Base-by-base conservation (phyloP, 352 stramenopile genomes). In the Pythium diclinum region DNA sequence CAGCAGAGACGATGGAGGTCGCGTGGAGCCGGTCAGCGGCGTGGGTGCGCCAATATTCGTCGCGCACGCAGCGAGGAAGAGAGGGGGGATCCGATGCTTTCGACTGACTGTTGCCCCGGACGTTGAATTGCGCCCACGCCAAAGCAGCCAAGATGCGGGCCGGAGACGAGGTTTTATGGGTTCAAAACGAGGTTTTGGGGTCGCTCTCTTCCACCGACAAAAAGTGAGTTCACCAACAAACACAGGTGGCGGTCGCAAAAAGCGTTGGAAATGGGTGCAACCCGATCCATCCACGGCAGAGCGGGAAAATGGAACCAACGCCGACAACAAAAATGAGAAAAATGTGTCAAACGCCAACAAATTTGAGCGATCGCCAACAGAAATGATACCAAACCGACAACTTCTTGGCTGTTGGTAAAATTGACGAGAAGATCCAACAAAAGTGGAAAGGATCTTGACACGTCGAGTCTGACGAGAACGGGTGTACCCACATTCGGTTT, bases 181-280 rank as follows among this genome's bases (percentile, higher is more conserved):
- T 36, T 28, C 28, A n/a, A 57, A 44, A 38, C 48, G 59, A 59
- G 59, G 59, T 65, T 65, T 65, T 59, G 19, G 21, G 17, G 21
- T 47, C 38, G 36, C 49, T 54, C 47, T 34, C 47, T 54, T 21
- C 49, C 16, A n/a, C 30, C 14, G 44, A 30, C 44, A 48, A 44
- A 9, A 44, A 56, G 23, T 56, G 44, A 51, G 44, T 17, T 51
- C 42, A 21, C 42, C 16, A 8, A 25, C 44, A 25, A 56, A 63
- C 42, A 63, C 42, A 63, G 56, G 42, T 61, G 56, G 56, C 13
- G 25, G 17, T 21, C 10, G 19, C 44, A 25, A 51, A 51, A 28
- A 28, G 25, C 30, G 44, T 51, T 25, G 44, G 44, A 51, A 51
- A 51, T 51, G 44, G 44, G 6, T 51, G 14, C 44, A 51, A 28